Conservation (phyloP, 768 basidiomycete genomes). For the Gloeostereum incarnatum region DNA sequence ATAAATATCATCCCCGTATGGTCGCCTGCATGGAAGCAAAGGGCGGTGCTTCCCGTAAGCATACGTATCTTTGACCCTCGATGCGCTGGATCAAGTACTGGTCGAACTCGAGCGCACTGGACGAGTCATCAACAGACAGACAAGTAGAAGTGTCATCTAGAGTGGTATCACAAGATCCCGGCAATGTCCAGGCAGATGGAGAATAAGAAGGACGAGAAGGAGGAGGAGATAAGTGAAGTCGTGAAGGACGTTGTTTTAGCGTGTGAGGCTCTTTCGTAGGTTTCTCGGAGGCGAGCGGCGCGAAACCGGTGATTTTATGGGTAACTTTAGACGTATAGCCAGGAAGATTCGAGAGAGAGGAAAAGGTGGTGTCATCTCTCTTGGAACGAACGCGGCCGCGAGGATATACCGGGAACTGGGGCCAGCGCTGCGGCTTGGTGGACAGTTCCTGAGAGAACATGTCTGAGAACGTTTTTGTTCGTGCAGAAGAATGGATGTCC, state of each 20-base stretch:
- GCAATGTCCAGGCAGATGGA: conserved; percentile 26
- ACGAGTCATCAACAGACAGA: too few relatives aligned
- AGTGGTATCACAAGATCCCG: conserved; percentile 19
- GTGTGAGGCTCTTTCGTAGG: conserved; percentile 11
- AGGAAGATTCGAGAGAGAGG: too few relatives aligned
- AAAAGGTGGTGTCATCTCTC: too few relatives aligned
- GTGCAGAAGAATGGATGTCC: too few relatives aligned
- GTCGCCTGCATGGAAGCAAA: too few relatives aligned
- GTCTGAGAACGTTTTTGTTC: too few relatives aligned
- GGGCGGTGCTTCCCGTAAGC: too few relatives aligned
- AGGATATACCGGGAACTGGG: too few relatives aligned
- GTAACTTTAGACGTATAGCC: conserved; percentile 4
- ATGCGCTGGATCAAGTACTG: conserved; percentile 31
- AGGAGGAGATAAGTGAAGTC: conserved; percentile 15
- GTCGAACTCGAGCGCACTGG: conserved; percentile 26
- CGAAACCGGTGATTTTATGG: conserved; percentile 28
- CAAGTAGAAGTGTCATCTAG: conserved; percentile 23
- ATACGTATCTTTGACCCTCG: conserved; percentile 24
- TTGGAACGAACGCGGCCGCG: too few relatives aligned
- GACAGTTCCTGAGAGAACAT: too few relatives aligned
- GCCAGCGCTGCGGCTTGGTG: too few relatives aligned
- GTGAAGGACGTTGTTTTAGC: neutral
- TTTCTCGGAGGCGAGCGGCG: conserved; percentile 18
- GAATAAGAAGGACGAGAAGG: conserved; percentile 24
- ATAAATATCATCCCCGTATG: conserved; percentile 6